Evolutionary conservation across 345 rosid genomes (phyloP).

Genomic region (Arabidopsis arenosa): DNA sequence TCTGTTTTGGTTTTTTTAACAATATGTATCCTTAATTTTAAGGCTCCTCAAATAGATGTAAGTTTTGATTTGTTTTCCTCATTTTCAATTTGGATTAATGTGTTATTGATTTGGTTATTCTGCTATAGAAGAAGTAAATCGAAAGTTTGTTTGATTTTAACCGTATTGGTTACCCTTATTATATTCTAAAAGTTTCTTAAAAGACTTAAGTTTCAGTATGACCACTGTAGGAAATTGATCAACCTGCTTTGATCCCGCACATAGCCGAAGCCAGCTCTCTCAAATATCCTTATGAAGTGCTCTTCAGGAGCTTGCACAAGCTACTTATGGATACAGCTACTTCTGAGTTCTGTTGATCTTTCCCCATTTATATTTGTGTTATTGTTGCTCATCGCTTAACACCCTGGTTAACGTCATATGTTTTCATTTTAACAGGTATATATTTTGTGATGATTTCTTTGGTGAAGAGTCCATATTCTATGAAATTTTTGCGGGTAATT

Average conservation of each 20-base stretch:
- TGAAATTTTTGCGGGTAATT: constrained; percentile 86
- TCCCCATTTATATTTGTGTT: constrained; percentile 29
- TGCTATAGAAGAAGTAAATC: constrained; percentile 23
- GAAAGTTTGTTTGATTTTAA: constrained; percentile 10
- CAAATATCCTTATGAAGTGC: constrained; percentile 97
- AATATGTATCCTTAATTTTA: constrained; percentile 2
- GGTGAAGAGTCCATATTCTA: constrained; percentile 90
- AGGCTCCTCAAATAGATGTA: constrained; percentile 9
- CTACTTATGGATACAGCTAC: constrained; percentile 99
- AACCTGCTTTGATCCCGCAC: constrained; percentile 97
- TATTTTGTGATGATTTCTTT: constrained; percentile 95
- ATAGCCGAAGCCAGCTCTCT: constrained; percentile 95
- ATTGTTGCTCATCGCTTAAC: constrained; percentile 14
- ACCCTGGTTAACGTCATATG: constrained; percentile 26
- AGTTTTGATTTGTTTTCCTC: background rate
- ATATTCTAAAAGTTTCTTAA: background rate
- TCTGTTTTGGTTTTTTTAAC: background rate
- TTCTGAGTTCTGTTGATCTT: constrained; percentile 74
- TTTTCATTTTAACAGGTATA: constrained; percentile 63
- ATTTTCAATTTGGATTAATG: constrained; percentile 19
- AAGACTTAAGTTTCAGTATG: constrained; percentile 34
- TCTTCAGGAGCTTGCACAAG: constrained; percentile 94
- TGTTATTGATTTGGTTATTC: constrained; percentile 12
- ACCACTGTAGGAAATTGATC: constrained; percentile 87
- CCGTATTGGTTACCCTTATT: constrained; percentile 10